Percentiles rank a stretch among this genome's conserved stretches.
phyloP scores from a whole-genome alignment of 495 filamentous ascomycete species.

The Xylaria bambusicola region DNA sequence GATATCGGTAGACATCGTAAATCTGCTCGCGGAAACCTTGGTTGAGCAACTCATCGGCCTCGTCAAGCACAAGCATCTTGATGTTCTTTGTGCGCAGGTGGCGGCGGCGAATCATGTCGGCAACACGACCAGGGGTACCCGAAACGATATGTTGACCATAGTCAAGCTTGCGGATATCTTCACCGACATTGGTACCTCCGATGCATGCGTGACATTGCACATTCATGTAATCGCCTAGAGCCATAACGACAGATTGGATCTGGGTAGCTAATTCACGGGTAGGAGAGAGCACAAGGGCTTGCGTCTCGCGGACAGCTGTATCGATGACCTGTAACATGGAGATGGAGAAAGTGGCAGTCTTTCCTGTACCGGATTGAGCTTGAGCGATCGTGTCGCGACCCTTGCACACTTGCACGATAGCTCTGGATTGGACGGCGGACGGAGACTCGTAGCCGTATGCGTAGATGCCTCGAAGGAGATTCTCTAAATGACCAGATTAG shows the following conservation, averaged over 20 bases:
- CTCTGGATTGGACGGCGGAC: slow-evolving; percentile 93
- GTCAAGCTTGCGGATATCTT: slow-evolving; percentile 95
- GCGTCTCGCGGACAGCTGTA: slow-evolving; percentile 78
- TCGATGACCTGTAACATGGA: slow-evolving; percentile 95
- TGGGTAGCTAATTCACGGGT: slow-evolving; percentile 97
- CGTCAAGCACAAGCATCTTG: slow-evolving; percentile 99
- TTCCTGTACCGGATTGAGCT: slow-evolving; percentile 98
- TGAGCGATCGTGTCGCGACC: slow-evolving; percentile 98
- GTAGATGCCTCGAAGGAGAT: slow-evolving; percentile 94
- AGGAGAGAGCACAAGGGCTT: slow-evolving; percentile 95
- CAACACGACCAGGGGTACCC: slow-evolving; percentile 92
- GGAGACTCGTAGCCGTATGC: slow-evolving; percentile 98
- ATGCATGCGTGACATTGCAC: slow-evolving; percentile 99
- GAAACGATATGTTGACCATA: slow-evolving; percentile 97
- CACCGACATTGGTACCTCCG: slow-evolving; percentile 94
- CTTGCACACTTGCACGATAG: slow-evolving; percentile 98
- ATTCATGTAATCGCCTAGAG: slow-evolving; percentile 99
- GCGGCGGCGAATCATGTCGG: slow-evolving; percentile 98
- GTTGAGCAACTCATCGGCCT: slow-evolving; percentile 89
- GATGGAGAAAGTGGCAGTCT: slow-evolving; percentile 98
- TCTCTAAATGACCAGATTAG: slow-evolving; percentile 54
- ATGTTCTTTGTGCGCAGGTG: slow-evolving; percentile 91
- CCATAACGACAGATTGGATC: slow-evolving; percentile 97
- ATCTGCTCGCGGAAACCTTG: slow-evolving; percentile 98
- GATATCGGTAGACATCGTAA: slow-evolving; percentile 97